These are phyloP conservation scores for Berberis thunbergii DNA, from an alignment of 164 flowering plant species.

Conservation along the genomic window DNA sequence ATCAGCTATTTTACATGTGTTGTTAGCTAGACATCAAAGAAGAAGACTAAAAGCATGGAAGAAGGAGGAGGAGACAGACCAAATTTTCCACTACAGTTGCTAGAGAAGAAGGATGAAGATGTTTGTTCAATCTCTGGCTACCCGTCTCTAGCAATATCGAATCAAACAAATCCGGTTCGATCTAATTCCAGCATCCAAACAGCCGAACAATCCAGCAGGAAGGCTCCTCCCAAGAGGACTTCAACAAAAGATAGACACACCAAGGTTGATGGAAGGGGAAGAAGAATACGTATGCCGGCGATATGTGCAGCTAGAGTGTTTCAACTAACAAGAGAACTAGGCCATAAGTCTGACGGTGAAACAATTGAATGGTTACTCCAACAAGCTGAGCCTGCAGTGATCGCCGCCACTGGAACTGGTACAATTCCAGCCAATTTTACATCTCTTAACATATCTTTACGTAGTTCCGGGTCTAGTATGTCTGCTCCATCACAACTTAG, in stretches of 20 bases:
- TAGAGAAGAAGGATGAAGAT: conserved; percentile 44
- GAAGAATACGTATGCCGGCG: conserved; percentile 84
- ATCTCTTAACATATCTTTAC: conserved; percentile 58
- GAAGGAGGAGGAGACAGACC: conserved; percentile 35
- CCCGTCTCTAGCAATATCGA: conserved; percentile 19
- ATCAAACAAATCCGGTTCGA: conserved; percentile 10
- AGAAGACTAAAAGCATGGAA: conserved; percentile 28
- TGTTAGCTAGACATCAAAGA: too few species aligned
- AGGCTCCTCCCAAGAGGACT: conserved; percentile 46
- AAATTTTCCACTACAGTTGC: conserved; percentile 57
- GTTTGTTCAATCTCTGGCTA: conserved; percentile 24
- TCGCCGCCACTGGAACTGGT: conserved; percentile 86
- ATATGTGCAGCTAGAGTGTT: conserved; percentile 80
- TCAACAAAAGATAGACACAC: conserved; percentile 77
- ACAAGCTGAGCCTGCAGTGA: conserved; percentile 79
- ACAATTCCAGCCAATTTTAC: conserved; percentile 79
- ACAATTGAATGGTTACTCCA: conserved; percentile 77
- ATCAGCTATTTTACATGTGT: too few species aligned
- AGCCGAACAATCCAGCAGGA: conserved; percentile 17
- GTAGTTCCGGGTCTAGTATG: conserved; percentile 53
- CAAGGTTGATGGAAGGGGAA: conserved; percentile 76
- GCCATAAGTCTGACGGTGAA: conserved; percentile 78
- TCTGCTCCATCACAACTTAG: conserved; percentile 36
- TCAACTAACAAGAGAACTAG: conserved; percentile 60
- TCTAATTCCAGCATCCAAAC: conserved; percentile 7